A percentile compares a stretch with the other conserved stretches of the same genome.
Conservation (phyloP, 2,329 filamentous ascomycete species). For the Colletotrichum destructivum region DNA sequence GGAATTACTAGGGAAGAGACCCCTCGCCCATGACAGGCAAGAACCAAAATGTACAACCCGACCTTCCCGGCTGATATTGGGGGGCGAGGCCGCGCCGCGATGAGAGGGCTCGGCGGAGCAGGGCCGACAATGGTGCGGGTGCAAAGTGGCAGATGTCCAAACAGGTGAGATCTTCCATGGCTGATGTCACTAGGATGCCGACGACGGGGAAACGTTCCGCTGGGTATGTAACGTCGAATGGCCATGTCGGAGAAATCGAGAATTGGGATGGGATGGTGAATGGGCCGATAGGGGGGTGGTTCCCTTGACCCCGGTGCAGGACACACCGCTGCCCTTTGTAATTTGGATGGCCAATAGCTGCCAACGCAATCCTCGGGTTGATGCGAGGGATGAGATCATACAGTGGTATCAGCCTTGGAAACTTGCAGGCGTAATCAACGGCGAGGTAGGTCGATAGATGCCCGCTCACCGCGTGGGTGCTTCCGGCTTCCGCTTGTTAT, state of each 20-base stretch:
- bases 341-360: conserved; percentile 20
- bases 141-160: conserved; percentile 5
- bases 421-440: conserved; percentile 23
- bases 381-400: conserved; percentile 29
- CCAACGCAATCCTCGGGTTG: conserved; percentile 8
- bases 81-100: conserved; percentile 16
- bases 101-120: background rate
- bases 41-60: too few relatives aligned
- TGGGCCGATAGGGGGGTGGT: conserved; percentile 20
- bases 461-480: conserved; percentile 22
- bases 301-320: conserved; percentile 19
- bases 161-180: conserved; percentile 9
- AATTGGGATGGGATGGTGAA: conserved; percentile 9
- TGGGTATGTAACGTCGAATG: conserved; percentile 24
- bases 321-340: conserved; percentile 28
- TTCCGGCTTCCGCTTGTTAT: conserved; percentile 27
- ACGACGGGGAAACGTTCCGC: conserved; percentile 37
- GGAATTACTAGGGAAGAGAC: conserved; percentile 21
- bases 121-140: background rate
- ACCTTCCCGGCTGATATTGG: too few relatives aligned
- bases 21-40: background rate
- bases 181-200: conserved; percentile 33
- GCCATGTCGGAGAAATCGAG: conserved; percentile 23
- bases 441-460: conserved; percentile 15
- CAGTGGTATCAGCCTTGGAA: background rate